Conservation (phyloP, 805 yeast species). For the Maudiozyma barnettii region DNA sequence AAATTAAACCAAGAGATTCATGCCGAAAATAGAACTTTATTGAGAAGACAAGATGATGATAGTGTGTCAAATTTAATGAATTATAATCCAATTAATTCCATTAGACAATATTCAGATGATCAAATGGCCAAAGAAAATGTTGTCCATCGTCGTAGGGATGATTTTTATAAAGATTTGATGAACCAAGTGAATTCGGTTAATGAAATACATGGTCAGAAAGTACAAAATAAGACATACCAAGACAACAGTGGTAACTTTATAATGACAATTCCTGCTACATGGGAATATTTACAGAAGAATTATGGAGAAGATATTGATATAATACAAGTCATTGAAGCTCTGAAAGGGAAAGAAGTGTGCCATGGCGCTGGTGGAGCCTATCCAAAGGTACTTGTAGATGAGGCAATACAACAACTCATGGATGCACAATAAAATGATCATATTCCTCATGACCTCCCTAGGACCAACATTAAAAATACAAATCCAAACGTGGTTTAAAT, state of each 20-base stretch:
- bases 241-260: slow-evolving; percentile 36
- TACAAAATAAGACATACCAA: slow-evolving; percentile 5
- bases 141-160: not conserved
- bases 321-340: slow-evolving; percentile 43
- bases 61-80: not conserved
- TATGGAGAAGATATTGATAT: slow-evolving; percentile 39
- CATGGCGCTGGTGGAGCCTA: slow-evolving; percentile 58
- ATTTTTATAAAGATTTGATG: not conserved
- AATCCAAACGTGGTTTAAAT: too few relatives aligned
- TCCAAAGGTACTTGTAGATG: slow-evolving; percentile 17
- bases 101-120: not conserved
- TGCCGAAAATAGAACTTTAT: slow-evolving; percentile 52
- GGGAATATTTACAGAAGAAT: slow-evolving; percentile 64
- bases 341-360: slow-evolving; percentile 61
- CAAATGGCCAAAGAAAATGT: not conserved
- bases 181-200: not conserved
- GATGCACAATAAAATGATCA: not conserved
- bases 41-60: slow-evolving; percentile 12
- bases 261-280: slow-evolving; percentile 66
- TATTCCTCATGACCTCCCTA: too few relatives aligned
- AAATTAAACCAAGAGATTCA: slow-evolving; percentile 47
- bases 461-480: too few relatives aligned
- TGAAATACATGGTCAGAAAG: not conserved
- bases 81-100: not conserved
- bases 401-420: slow-evolving; percentile 2